Evolutionary conservation across 441 rosid genomes (phyloP), one percentile per base, ranked within the genome.

Genomic region (Theobroma grandiflorum): DNA sequence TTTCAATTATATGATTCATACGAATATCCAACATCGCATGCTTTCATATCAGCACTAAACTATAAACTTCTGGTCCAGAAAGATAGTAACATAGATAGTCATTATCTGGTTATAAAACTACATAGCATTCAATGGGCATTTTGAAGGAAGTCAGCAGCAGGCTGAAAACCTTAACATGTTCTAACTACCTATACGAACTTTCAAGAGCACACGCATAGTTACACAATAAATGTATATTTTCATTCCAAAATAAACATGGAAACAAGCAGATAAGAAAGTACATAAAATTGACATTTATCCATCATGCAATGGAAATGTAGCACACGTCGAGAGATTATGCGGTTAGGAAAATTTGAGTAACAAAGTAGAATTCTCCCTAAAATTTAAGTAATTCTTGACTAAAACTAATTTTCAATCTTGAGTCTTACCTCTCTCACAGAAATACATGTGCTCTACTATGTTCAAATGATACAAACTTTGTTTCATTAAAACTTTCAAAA

Each of bases 401-500:
- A 81, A 74, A 50, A 40, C 82, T 62, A 72, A 63, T 49, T 69
- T 81, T 64, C n/a, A 22, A 76, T 80, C 52, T 40, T 35, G 37
- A 67, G 59, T 43, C 67, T 76, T 77, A 68, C 42, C 74, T 72
- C 80, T 64, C 76, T 69, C 57, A 64, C 31, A n/a, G 74, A 72
- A 76, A 59, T 76, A 80, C 77, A 79, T 49, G 59, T 81, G 77
- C 38, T 76, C 75, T 78, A 78, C 81, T 42, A 78, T 40, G 61
- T 81, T 83, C 84, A 82, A 79, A 83, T 79, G 72, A 74, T 87
- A 87, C 88, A 90, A 64, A 52, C 63, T 62, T 62, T 77, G 53
- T 78, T 81, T 49, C 72, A 76, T 75, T 82, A 52, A 82, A 65
- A 80, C 71, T 87, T 81, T 93, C 94, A 96, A 89, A 96, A 93